Evolutionary conservation across 1,284 basidiomycete genomes (phyloP), one percentile per base, ranked within the genome.

Genomic region (Marasmius sp.): DNA sequence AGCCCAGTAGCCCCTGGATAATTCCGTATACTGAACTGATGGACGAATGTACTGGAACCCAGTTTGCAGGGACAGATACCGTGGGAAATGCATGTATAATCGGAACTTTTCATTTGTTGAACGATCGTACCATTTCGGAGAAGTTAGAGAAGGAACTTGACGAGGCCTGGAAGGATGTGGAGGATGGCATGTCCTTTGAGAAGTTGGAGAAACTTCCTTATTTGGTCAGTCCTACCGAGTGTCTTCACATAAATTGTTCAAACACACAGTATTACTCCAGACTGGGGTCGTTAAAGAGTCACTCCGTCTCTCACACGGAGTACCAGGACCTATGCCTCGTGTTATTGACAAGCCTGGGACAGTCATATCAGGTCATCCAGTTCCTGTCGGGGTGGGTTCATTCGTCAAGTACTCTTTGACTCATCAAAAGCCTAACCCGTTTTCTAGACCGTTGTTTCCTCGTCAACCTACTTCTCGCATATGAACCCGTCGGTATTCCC

Each of bases 181-280:
- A 65, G 34, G 41, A 33, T 4, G 27, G 27, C 8, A 39, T 65
- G 12, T 51, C 38, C 16, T 61, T 43, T 36, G 52, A 34, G 14
- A 43, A 18, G 6, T 43, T 65, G 22, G 63, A 67, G 57, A 63
- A 66, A 52, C 56, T 67, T 39, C 66, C 66, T 18, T 67, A 67
- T 60, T 48, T 67, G 37, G 66, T 67, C 12, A 41, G 58, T 58
- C 34, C 18, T 38, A 37, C 11, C 16, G 8, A 27, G 20, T 7
- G 9, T n/a, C 33, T 51, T 27, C 16, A 1, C 16, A 1, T 6
- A n/a, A 47, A 47, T 18, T 38, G 34, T 16, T 37, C 16, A 14
- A 38, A 14, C 36, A 6, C n/a, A 18, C 9, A n/a, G 27, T 27
- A 27, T 27, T 2, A 36, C 4, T 34, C 5, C 37, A 63, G 62